Evolutionary conservation across 768 basidiomycete genomes (phyloP), one percentile per base, ranked within the genome.

Genomic region (Postia placenta): DNA sequence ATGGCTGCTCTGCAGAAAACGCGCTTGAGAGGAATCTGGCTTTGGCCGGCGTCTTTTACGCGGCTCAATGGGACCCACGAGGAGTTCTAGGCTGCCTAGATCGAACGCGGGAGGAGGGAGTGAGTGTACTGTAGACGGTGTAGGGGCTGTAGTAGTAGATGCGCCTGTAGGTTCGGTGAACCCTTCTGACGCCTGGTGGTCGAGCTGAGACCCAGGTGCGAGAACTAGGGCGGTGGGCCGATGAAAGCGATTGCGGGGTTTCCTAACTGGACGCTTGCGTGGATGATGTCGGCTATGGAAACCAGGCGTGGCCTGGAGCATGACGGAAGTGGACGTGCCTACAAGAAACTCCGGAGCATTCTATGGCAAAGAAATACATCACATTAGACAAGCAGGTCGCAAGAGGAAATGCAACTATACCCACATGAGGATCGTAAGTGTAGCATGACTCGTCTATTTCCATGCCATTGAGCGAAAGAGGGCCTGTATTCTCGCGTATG

Each of bases 311-410:
- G 51, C 51, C 25, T 48, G 49, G 22, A 50, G 54, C 22, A 27
- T 33, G 19, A 40, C 38, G 9, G 57, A 58, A 5, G 49, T 51
- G n/a, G 57, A 58, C n/a, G 44, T 53, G 6, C 57, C 57, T 24
- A 48, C 50, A 24, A 58, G 50, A 48, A 58, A 58, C 42, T 55
- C 54, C 39, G 57, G 54, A 22, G 57, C 54, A 17, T 47, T 49
- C 56, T 58, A 23, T 19, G 24, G 28, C 20, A 27, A 6, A 39
- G 36, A n/a, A 14, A 2, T 20, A 37, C 38, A 48, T 14, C 11
- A 38, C 9, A 17, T 19, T 11, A 11, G 26, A 38, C 11, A 14
- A 14, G 17, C 12, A 24, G 7, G 4, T 30, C 6, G 20, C 23
- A 17, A 46, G 42, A 25, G n/a, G 26, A 11, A 7, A 15, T 33